Base-by-base conservation (phyloP, 345 rosid genomes). In the Gossypium rotundifolium region DNA sequence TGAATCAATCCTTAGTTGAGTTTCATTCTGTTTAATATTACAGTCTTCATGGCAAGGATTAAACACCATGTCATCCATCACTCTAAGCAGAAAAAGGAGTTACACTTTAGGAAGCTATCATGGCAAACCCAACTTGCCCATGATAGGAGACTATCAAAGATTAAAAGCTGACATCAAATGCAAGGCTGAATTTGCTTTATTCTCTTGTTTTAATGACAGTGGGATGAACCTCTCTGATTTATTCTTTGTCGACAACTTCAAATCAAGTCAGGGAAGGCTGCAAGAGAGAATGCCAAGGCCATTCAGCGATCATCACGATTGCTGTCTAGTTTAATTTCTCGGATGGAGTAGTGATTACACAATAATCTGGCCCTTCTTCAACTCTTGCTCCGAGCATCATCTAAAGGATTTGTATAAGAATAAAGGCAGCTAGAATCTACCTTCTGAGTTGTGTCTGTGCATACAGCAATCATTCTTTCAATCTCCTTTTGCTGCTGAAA, bases 221-320 rank as follows among this genome's bases (percentile, higher is more conserved):
- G 55, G 29, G 16, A 44, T 54, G 12, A 44, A 75, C 68, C 65
- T 40, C 73, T 72, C 55, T 45, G 23, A 17, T 55, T 20, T 72
- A 57, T 18, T 22, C 53, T 52, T 72, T 71, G 76, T 89, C 80
- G 3, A 95, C 97, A 69, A 91, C 92, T 77, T 95, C 90, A 46
- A 95, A 95, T 84, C 90, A 33, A 95, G 82, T 93, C 91, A 0
- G 97, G 99, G 89, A 95, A 95, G 61, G 98, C 99, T 22, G 98
- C 99, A 11, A 95, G 93, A 20, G 99, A 93, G 85, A 93, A 95
- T 11, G 99, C 88, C 99, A 95, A 88, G 72, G 99, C 99, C 99
- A 95, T 95, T 55, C 99, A 84, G 70, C 91, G 98, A 83, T 95
- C 99, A 67, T 95, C 99, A 2, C 98, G 16, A 95, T 93, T 49